Conservation (phyloP, 768 basidiomycete genomes). For the Phanerochaete sordida region DNA sequence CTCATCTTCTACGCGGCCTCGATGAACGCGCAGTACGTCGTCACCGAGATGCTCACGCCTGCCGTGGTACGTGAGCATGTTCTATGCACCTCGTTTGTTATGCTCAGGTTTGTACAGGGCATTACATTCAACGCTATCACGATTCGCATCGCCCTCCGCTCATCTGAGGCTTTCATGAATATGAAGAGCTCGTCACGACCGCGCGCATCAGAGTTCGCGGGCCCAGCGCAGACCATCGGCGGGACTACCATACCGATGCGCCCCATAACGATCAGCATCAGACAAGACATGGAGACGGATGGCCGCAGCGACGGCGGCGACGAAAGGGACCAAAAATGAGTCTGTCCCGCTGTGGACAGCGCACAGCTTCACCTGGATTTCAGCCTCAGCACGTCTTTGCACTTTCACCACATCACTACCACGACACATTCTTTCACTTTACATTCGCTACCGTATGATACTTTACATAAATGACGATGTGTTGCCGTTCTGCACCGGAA, state of each 20-base stretch:
- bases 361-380: no score
- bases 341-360: no score
- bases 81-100: background rate
- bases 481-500: no score
- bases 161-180: background rate
- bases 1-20: constrained; percentile 14
- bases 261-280: constrained; percentile 11
- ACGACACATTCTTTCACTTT: background rate
- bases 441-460: no score
- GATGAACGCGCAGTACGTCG: constrained; percentile 20
- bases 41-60: constrained; percentile 13
- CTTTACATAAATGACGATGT: background rate
- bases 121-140: constrained; percentile 26
- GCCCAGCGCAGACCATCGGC: constrained; percentile 1
- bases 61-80: constrained; percentile 4
- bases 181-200: background rate
- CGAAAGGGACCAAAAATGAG: background rate
- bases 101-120: constrained; percentile 4
- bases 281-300: constrained; percentile 7
- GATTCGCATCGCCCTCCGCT: constrained; percentile 18
- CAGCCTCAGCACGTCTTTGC: no score
- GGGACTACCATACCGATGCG: constrained; percentile 3
- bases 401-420: background rate
- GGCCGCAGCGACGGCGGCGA: background rate
- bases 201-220: constrained; percentile 10